Conservation (phyloP, 1,284 basidiomycete species). For the Neonothopanus nambi region DNA sequence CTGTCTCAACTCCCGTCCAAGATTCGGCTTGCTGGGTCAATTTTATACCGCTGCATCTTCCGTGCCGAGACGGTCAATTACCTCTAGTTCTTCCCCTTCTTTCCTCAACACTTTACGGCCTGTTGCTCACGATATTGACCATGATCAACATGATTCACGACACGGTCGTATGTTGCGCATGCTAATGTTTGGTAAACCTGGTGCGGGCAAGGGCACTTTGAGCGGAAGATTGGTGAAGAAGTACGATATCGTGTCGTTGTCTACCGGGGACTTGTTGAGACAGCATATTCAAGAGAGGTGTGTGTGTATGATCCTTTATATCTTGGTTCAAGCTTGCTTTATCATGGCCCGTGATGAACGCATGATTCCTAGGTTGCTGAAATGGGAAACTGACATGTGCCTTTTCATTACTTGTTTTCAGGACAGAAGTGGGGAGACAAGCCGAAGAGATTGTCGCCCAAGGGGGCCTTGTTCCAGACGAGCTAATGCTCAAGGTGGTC, state of each 20-base stretch:
- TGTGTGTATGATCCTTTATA: conserved; percentile 19
- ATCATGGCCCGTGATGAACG: too few relatives aligned
- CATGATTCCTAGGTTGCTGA: not conserved
- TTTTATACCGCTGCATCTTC: too few relatives aligned
- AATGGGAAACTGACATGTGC: not conserved
- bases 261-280: conserved; percentile 79
- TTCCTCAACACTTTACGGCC: conserved; percentile 39
- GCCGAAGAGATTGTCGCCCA: conserved; percentile 77
- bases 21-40: too few relatives aligned
- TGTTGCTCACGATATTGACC: conserved; percentile 18
- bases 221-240: conserved; percentile 71
- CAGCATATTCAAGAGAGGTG: conserved; percentile 74
- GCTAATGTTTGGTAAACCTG: conserved; percentile 84
- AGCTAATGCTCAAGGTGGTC: conserved; percentile 75
- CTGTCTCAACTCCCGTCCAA: too few relatives aligned
- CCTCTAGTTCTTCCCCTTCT: conserved; percentile 32
- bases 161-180: conserved; percentile 54
- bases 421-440: conserved; percentile 69
- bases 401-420: conserved; percentile 23
- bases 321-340: too few relatives aligned
- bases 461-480: conserved; percentile 76
- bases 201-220: conserved; percentile 80
- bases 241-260: conserved; percentile 74
- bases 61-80: conserved; percentile 4
- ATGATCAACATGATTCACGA: conserved; percentile 11